Evolutionary conservation across 2,329 filamentous ascomycete species (phyloP).

Genomic region (Rhinocladiella mackenziei): DNA sequence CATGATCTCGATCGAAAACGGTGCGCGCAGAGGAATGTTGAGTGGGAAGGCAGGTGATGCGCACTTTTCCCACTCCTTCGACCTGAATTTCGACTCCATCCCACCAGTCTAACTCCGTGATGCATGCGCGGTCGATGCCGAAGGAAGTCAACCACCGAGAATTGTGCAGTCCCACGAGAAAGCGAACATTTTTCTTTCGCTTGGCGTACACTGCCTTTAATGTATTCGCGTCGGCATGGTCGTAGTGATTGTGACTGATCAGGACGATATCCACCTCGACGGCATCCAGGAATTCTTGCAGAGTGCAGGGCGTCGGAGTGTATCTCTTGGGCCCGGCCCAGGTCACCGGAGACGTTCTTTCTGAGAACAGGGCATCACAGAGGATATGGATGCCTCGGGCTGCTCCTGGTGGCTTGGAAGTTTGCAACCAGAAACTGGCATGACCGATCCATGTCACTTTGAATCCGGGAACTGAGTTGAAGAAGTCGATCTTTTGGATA

Average conservation of each 20-base stretch:
- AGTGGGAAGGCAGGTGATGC: conserved; percentile 45
- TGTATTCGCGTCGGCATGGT: conserved; percentile 50
- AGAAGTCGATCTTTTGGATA: conserved; percentile 33
- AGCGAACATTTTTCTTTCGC: conserved; percentile 44
- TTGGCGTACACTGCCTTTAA: conserved; percentile 40
- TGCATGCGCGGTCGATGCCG: conserved; percentile 38
- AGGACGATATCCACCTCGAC: conserved; percentile 46
- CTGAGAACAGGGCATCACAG: conserved; percentile 53
- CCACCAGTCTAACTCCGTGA: conserved; percentile 52
- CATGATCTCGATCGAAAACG: conserved; percentile 38
- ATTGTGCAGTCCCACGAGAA: conserved; percentile 42
- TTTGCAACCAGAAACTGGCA: conserved; percentile 49
- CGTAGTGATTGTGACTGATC: conserved; percentile 56
- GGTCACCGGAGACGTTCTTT: conserved; percentile 46
- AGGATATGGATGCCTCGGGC: conserved; percentile 45
- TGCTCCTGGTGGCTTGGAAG: conserved; percentile 24
- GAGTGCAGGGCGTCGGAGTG: conserved; percentile 48
- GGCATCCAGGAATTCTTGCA: conserved; percentile 47
- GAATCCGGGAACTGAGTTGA: conserved; percentile 25
- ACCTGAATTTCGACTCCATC: conserved; percentile 38
- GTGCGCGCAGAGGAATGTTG: conserved; percentile 47
- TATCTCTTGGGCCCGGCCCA: conserved; percentile 51
- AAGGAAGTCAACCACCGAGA: conserved; percentile 24
- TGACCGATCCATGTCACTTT: conserved; percentile 53
- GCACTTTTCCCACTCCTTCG: conserved; percentile 36